A percentile compares a stretch with the other conserved stretches of the same genome.
Conservation (phyloP, 768 basidiomycete species). For the Leucosporidium creatinivorum region DNA sequence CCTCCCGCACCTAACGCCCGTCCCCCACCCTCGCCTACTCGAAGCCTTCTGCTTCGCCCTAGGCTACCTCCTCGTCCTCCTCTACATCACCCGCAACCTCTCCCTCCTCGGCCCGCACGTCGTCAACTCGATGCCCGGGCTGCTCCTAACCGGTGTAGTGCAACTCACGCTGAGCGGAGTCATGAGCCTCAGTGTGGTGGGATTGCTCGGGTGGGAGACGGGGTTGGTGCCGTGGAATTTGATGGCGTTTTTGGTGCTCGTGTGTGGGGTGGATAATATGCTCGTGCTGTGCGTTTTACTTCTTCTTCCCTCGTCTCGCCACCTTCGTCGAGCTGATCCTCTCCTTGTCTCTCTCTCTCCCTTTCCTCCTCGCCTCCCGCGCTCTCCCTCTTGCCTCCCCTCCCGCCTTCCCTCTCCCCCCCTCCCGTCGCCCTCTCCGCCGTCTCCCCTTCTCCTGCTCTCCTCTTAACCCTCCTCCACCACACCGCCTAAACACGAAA, state of each 20-base stretch:
- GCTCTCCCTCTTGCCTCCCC: no score
- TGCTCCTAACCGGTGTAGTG: constrained; percentile 86
- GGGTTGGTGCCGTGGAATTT: constrained; percentile 75
- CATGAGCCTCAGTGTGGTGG: constrained; percentile 86
- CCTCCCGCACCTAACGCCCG: constrained; percentile 27
- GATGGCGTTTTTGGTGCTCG: constrained; percentile 84
- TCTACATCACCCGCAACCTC: constrained; percentile 68
- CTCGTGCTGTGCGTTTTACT: constrained; percentile 49
- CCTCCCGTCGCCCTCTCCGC: constrained; percentile 36
- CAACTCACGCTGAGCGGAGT: constrained; percentile 82
- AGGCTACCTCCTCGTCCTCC: constrained; percentile 66
- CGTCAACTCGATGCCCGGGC: constrained; percentile 81
- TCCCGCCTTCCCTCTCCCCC: no score
- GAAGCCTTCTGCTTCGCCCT: constrained; percentile 51
- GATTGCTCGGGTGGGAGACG: constrained; percentile 76
- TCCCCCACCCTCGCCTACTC: constrained; percentile 46
- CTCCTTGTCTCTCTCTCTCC: no score
- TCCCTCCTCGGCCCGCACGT: constrained; percentile 43
- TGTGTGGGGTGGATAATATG: constrained; percentile 97
- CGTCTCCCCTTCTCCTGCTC: no score
- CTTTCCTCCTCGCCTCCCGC: no score
- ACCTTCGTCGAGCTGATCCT: no score
- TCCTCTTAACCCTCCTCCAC: no score
- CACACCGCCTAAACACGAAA: no score
- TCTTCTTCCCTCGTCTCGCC: no score